Evolutionary conservation across 139 green algal genomes (phyloP).

Genomic region (Eudorina sp.): DNA sequence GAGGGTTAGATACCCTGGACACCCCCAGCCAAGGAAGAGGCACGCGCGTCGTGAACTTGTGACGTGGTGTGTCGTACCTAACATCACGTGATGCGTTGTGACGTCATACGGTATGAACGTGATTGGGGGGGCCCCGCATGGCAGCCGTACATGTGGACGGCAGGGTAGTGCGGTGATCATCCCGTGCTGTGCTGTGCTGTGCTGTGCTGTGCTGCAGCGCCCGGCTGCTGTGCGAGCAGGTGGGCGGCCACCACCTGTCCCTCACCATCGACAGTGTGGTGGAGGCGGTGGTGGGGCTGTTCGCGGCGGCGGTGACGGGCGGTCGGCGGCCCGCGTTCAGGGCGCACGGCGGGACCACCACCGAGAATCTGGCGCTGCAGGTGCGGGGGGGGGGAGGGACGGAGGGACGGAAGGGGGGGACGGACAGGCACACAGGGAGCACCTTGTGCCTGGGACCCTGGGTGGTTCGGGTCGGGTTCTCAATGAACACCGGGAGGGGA

Average conservation of each 20-base stretch:
- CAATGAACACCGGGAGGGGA: no score
- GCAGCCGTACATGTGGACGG: no score
- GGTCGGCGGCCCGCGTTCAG: constrained; percentile 85
- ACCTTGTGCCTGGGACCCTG: no score
- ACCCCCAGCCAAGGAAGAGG: no score
- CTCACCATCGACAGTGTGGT: constrained; percentile 89
- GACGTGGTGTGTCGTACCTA: no score
- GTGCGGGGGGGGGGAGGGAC: neutral
- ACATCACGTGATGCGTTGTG: no score
- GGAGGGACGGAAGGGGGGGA: constrained; percentile 59
- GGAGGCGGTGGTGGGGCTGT: constrained; percentile 81
- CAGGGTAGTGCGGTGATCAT: neutral
- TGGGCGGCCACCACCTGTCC: constrained; percentile 91
- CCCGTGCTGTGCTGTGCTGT: neutral
- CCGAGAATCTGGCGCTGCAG: constrained; percentile 97
- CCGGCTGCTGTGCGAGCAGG: constrained; percentile 41
- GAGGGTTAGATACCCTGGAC: no score
- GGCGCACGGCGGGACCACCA: constrained; percentile 82
- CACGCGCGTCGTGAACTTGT: no score
- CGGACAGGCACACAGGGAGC: constrained; percentile 60
- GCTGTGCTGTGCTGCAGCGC: neutral
- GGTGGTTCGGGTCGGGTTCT: no score
- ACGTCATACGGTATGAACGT: no score
- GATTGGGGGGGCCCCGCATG: no score
- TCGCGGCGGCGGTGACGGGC: constrained; percentile 75